These are phyloP conservation scores for Pisolithus sp. DNA, from an alignment of 768 basidiomycete genomes.

Conservation along the genomic window DNA sequence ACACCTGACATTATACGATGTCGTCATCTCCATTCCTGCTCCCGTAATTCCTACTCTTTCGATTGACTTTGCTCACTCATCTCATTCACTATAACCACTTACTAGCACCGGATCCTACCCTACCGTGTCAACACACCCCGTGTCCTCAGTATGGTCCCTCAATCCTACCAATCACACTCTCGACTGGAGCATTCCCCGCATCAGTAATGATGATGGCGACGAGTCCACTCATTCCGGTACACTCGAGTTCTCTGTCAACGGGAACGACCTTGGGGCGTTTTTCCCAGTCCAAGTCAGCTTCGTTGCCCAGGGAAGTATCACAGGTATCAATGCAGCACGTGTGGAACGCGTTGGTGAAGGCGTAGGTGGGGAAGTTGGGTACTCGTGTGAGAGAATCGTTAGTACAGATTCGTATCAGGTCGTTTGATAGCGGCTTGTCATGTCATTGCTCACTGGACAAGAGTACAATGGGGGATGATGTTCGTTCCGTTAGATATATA, in stretches of 20 bases:
- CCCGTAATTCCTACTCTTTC: conserved; percentile 44
- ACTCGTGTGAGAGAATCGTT: conserved; percentile 52
- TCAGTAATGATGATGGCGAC: conserved; percentile 36
- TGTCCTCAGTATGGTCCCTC: conserved; percentile 59
- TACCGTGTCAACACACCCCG: conserved; percentile 65
- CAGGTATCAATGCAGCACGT: conserved; percentile 60
- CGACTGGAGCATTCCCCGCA: conserved; percentile 74
- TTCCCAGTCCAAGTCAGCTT: conserved; percentile 90
- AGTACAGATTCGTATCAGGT: conserved; percentile 53
- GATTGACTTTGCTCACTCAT: background rate
- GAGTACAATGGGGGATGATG: too few relatives aligned
- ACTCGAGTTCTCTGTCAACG: conserved; percentile 85
- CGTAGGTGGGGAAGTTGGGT: conserved; percentile 45
- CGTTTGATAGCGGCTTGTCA: conserved; percentile 19
- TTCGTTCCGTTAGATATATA: too few relatives aligned
- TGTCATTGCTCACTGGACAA: too few relatives aligned
- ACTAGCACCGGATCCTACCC: conserved; percentile 76
- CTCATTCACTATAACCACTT: conserved; percentile 1
- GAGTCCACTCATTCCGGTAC: conserved; percentile 56
- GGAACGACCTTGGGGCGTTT: conserved; percentile 76
- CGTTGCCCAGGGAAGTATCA: conserved; percentile 72
- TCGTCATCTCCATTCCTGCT: conserved; percentile 89
- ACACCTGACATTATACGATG: conserved; percentile 71
- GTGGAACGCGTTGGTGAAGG: conserved; percentile 49
- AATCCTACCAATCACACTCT: conserved; percentile 75